Percentiles rank a stretch among this genome's conserved stretches.
Evolutionary conservation across 441 rosid species (phyloP).

Genomic region (Pelargonium australe): DNA sequence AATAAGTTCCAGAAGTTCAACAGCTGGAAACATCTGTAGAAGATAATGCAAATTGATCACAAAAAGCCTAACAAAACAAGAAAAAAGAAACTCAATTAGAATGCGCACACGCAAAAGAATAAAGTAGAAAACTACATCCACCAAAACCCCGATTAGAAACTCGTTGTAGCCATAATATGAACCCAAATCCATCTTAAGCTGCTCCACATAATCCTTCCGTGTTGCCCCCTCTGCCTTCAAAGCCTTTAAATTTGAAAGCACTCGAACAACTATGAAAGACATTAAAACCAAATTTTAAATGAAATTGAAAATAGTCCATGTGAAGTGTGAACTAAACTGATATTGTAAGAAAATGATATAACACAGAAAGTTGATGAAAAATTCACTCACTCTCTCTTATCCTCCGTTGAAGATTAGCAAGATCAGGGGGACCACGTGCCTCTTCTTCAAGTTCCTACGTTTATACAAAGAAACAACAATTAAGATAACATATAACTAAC

Average conservation of each 20-base stretch:
- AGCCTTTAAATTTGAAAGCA: conserved; percentile 69
- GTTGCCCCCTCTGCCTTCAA: conserved; percentile 59
- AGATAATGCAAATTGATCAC: conserved; percentile 12
- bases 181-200: conserved; percentile 64
- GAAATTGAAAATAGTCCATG: background rate
- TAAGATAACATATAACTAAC: background rate
- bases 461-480: conserved; percentile 11
- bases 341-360: no score
- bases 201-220: conserved; percentile 60
- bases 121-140: conserved; percentile 51
- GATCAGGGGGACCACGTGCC: conserved; percentile 62
- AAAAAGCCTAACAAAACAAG: background rate
- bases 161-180: conserved; percentile 89
- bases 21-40: conserved; percentile 82
- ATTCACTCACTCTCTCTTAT: conserved; percentile 64
- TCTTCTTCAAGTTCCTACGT: conserved; percentile 78
- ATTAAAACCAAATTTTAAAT: background rate
- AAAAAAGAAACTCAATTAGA: background rate
- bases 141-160: conserved; percentile 67
- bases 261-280: conserved; percentile 53
- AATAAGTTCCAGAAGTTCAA: conserved; percentile 81
- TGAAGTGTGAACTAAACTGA: conserved; percentile 5
- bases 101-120: background rate
- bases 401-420: conserved; percentile 60
- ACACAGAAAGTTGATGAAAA: conserved; percentile 1